These are phyloP conservation scores for Paecilomyces sp. DNA, from an alignment of 2,329 filamentous ascomycete genomes.

Conservation along the genomic window DNA sequence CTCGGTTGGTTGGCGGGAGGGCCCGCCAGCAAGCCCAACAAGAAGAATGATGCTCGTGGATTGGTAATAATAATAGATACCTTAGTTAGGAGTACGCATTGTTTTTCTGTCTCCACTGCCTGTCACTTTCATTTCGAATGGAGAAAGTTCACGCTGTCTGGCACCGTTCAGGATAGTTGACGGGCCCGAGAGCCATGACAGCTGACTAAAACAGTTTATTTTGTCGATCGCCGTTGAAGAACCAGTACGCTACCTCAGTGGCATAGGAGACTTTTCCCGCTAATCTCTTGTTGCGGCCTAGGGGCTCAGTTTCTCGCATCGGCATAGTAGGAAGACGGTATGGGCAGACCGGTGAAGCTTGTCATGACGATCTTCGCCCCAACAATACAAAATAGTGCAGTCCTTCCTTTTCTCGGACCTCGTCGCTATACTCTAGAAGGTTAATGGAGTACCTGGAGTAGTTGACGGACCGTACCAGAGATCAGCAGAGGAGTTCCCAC, in stretches of 20 bases:
- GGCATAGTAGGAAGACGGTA: not conserved
- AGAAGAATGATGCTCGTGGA: not conserved
- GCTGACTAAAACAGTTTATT: constrained; percentile 7
- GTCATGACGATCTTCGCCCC: not conserved
- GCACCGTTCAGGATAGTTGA: not conserved
- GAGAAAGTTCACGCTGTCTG: not conserved
- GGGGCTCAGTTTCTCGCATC: not conserved
- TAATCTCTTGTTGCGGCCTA: not conserved
- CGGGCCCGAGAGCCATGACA: constrained; percentile 3
- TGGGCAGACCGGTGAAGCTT: not conserved
- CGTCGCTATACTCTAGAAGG: not conserved
- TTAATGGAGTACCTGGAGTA: not conserved
- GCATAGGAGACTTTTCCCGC: not conserved
- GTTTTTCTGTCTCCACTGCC: not conserved
- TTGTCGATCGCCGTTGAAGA: constrained; percentile 3
- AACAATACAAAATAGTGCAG: not conserved
- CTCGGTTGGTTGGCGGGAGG: not conserved
- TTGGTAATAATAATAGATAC: too few relatives aligned
- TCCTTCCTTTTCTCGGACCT: not conserved
- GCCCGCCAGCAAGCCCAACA: not conserved
- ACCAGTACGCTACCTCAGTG: not conserved
- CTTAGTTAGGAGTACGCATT: too few relatives aligned
- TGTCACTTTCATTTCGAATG: not conserved
- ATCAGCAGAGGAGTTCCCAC: too few relatives aligned
- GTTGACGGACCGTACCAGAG: not conserved